A percentile compares a stretch with the other conserved stretches of the same genome.
These are phyloP conservation scores for Sisymbrium irio DNA, from an alignment of 345 rosid genomes.

Conservation along the genomic window DNA sequence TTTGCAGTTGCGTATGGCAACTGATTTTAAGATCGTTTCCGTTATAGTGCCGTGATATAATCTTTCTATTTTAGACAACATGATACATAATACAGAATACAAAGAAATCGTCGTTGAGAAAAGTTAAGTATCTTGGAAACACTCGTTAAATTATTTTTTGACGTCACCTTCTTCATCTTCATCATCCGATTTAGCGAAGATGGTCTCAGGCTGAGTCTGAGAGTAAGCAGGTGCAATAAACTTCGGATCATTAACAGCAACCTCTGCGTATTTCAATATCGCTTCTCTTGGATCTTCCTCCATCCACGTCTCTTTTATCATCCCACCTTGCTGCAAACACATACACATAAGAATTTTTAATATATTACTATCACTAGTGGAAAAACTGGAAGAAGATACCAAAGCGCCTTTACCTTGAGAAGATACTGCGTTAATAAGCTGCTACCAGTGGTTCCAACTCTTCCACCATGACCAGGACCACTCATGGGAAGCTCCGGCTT, in stretches of 20 bases:
- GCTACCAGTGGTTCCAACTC: slow-evolving; percentile 86
- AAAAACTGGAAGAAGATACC: background rate
- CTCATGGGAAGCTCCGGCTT: slow-evolving; percentile 91
- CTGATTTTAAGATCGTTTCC: background rate
- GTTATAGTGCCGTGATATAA: background rate
- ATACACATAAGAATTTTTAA: background rate
- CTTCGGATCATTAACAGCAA: slow-evolving; percentile 85
- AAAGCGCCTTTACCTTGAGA: slow-evolving; percentile 57
- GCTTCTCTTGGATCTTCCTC: slow-evolving; percentile 99
- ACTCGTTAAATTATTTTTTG: background rate
- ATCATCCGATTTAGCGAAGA: slow-evolving; percentile 80
- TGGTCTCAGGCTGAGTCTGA: slow-evolving; percentile 83
- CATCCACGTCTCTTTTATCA: slow-evolving; percentile 99
- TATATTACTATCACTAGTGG: background rate
- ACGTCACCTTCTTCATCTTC: slow-evolving; percentile 60
- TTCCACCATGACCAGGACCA: slow-evolving; percentile 96
- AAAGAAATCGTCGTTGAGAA: background rate
- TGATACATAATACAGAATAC: slow-evolving; percentile 2
- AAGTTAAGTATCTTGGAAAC: background rate
- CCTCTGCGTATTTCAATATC: slow-evolving; percentile 88
- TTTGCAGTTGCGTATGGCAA: background rate
- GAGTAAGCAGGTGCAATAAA: slow-evolving; percentile 96
- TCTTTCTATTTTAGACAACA: background rate
- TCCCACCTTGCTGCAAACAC: slow-evolving; percentile 89
- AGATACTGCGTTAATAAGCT: slow-evolving; percentile 94